Conservation (phyloP, 352 stramenopile genomes). For the Phytophthora quininea region DNA sequence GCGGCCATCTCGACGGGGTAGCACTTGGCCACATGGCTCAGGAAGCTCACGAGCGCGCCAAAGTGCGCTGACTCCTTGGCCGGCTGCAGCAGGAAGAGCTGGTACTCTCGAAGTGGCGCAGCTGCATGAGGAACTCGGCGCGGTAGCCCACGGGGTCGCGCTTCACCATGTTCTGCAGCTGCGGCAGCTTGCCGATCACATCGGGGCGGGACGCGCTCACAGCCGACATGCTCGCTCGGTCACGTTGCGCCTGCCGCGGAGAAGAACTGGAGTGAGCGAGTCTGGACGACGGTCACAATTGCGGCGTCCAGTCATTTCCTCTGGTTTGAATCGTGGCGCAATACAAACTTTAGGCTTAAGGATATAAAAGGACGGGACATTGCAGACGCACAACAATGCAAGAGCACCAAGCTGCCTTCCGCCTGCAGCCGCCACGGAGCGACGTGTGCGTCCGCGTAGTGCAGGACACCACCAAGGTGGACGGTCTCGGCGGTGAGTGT, state of each 20-base stretch:
- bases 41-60: conserved; percentile 96
- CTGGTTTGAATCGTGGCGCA: not conserved
- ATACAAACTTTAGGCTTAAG: too few species aligned
- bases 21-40: conserved; percentile 92
- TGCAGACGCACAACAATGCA: conserved; percentile 18
- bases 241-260: not conserved
- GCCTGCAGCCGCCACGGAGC: conserved; percentile 12
- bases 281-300: not conserved
- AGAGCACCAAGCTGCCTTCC: conserved; percentile 48
- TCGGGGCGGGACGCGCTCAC: conserved; percentile 82
- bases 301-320: not conserved
- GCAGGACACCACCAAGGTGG: conserved; percentile 60
- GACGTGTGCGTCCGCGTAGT: conserved; percentile 40
- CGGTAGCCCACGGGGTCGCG: conserved; percentile 95
- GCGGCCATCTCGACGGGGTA: conserved; percentile 85
- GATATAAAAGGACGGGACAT: conserved; percentile 5
- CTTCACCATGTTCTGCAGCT: conserved; percentile 99
- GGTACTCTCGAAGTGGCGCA: conserved; percentile 95
- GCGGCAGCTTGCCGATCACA: conserved; percentile 92
- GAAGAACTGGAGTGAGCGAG: not conserved
- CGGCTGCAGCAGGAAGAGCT: conserved; percentile 95
- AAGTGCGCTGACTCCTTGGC: conserved; percentile 93
- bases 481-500: conserved; percentile 67
- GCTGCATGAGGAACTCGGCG: conserved; percentile 98
- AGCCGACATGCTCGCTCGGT: conserved; percentile 46